These are phyloP conservation scores for Penicillium longicatenatum DNA, from an alignment of 495 filamentous ascomycete species.

Conservation along the genomic window DNA sequence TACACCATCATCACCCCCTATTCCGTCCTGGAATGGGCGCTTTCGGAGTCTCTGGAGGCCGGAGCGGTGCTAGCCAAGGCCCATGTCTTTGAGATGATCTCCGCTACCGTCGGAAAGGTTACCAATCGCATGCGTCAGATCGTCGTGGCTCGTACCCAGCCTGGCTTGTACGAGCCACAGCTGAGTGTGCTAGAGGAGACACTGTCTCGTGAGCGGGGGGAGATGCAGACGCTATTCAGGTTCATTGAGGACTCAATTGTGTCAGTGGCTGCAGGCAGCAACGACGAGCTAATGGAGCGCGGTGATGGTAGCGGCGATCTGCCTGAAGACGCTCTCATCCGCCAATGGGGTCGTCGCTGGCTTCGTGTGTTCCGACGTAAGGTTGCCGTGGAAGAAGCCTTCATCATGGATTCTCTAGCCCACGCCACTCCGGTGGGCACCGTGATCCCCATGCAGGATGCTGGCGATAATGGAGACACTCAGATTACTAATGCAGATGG, in stretches of 20 bases:
- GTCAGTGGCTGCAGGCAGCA: conserved; percentile 69
- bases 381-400: conserved; percentile 79
- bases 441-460: conserved; percentile 18
- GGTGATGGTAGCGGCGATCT: conserved; percentile 43
- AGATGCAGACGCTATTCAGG: conserved; percentile 77
- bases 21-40: conserved; percentile 85
- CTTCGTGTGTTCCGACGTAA: conserved; percentile 79
- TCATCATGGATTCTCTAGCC: conserved; percentile 45
- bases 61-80: conserved; percentile 70
- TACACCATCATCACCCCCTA: conserved; percentile 88
- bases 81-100: conserved; percentile 86
- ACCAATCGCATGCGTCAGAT: conserved; percentile 87
- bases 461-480: conserved; percentile 32
- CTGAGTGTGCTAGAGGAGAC: conserved; percentile 64
- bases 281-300: conserved; percentile 69
- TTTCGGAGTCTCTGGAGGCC: conserved; percentile 62
- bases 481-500: conserved; percentile 35
- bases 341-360: conserved; percentile 85
- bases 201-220: conserved; percentile 61
- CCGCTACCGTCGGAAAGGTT: conserved; percentile 87
- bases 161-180: conserved; percentile 60
- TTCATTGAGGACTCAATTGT: conserved; percentile 78
- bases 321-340: conserved; percentile 63
- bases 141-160: conserved; percentile 57
- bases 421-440: conserved; percentile 43